phyloP scores from a whole-genome alignment of 371 early-diverging fungal species.

The Actinomortierella wolfii region DNA sequence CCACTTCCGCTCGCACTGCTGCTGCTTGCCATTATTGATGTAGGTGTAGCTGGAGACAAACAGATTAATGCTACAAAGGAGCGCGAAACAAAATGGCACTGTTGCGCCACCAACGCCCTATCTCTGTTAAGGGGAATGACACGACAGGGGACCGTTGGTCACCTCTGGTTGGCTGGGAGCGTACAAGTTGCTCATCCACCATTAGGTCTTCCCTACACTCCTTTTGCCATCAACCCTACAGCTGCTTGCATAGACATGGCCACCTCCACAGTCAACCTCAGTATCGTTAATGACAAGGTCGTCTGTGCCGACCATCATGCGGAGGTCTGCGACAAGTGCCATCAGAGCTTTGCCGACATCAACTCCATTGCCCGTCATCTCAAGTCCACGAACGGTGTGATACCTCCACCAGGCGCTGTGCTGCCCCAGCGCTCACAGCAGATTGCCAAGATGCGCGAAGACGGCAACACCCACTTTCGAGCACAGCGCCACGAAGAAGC shows the following conservation, averaged over 20 bases:
- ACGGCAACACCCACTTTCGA: constrained; percentile 78
- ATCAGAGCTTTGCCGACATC: constrained; percentile 41
- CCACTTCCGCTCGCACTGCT: constrained; percentile 17
- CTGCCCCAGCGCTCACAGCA: constrained; percentile 69
- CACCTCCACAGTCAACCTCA: constrained; percentile 43
- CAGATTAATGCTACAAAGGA: background rate
- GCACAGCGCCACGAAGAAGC: constrained; percentile 68
- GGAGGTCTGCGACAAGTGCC: constrained; percentile 40
- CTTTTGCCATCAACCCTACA: constrained; percentile 7
- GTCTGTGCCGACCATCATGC: constrained; percentile 42
- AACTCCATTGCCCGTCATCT: constrained; percentile 44
- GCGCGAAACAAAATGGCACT: background rate
- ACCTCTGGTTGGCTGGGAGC: background rate
- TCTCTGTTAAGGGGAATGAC: too few species aligned
- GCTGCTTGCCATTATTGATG: constrained; percentile 3
- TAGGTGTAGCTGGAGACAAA: constrained; percentile 9
- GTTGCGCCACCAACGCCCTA: constrained; percentile 4
- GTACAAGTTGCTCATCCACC: background rate
- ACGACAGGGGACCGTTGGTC: background rate
- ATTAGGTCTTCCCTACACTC: background rate
- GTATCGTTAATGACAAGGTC: constrained; percentile 34
- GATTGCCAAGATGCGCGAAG: constrained; percentile 71
- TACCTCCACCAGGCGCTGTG: constrained; percentile 72
- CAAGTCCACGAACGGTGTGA: constrained; percentile 53
- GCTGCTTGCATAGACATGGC: background rate